Evolutionary conservation across 139 green algal species (phyloP).

Genomic region (Dunaliella sp.): DNA sequence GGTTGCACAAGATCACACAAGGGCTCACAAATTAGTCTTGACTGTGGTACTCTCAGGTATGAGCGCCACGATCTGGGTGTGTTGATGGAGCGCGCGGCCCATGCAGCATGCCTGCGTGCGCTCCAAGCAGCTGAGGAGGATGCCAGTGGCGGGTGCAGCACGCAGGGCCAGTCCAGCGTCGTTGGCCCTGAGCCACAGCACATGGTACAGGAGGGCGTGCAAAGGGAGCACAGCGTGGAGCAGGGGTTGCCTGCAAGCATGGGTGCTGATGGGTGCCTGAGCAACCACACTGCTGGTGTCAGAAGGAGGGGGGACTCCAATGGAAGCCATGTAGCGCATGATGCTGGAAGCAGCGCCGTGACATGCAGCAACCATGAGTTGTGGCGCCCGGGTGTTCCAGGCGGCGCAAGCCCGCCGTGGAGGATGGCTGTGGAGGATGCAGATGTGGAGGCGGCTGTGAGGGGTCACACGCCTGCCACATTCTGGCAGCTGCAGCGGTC

Average conservation of each 20-base stretch:
- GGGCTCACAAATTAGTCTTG: too few species aligned
- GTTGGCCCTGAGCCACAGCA: background rate
- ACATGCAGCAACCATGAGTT: too few species aligned
- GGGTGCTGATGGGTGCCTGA: background rate
- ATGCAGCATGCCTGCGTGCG: slow-evolving; percentile 39
- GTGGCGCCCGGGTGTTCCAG: background rate
- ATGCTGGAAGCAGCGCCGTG: background rate
- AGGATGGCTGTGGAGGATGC: background rate
- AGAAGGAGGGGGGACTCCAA: too few species aligned
- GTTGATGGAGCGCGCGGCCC: slow-evolving; percentile 68
- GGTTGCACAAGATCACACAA: too few species aligned
- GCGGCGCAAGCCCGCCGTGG: background rate
- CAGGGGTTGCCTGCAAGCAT: background rate
- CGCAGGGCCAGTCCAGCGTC: background rate
- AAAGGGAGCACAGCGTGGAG: too few species aligned
- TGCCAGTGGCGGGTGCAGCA: background rate
- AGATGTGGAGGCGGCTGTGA: slow-evolving; percentile 53
- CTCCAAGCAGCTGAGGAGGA: slow-evolving; percentile 16
- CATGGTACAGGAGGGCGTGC: too few species aligned
- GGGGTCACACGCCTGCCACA: slow-evolving; percentile 61
- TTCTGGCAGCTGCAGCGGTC: slow-evolving; percentile 54
- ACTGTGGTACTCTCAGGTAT: too few species aligned
- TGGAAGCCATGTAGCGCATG: too few species aligned
- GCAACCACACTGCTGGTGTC: background rate
- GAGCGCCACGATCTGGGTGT: slow-evolving; percentile 69